Evolutionary conservation across 2,329 filamentous ascomycete species (phyloP).

Genomic region (Eurotiales sp.): DNA sequence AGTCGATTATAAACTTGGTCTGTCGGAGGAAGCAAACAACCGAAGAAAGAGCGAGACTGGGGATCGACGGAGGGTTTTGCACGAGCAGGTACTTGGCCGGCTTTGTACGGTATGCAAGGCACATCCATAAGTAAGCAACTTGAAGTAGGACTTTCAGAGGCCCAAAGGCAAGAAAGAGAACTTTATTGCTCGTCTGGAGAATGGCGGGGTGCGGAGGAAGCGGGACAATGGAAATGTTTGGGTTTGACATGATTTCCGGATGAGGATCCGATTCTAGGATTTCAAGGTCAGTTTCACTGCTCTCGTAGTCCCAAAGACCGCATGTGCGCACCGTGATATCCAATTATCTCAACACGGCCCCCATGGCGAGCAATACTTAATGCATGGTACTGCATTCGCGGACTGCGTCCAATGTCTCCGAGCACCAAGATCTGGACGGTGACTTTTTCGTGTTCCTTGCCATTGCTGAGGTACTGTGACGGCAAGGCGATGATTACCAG

Average conservation of each 20-base stretch:
- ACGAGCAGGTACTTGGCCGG: constrained; percentile 82
- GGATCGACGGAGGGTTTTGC: constrained; percentile 93
- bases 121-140: constrained; percentile 64
- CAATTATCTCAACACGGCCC: constrained; percentile 76
- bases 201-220: constrained; percentile 64
- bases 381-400: constrained; percentile 98
- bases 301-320: too few relatives aligned
- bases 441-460: constrained; percentile 32
- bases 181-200: constrained; percentile 63
- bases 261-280: constrained; percentile 74
- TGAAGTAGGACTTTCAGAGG: constrained; percentile 87
- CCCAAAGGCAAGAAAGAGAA: constrained; percentile 73
- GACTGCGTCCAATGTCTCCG: constrained; percentile 91
- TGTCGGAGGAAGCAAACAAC: constrained; percentile 71
- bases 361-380: constrained; percentile 83
- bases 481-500: constrained; percentile 52
- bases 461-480: constrained; percentile 41
- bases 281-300: too few relatives aligned
- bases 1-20: constrained; percentile 84
- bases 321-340: constrained; percentile 74
- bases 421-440: constrained; percentile 82
- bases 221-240: constrained; percentile 67
- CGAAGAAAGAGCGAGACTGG: constrained; percentile 74
- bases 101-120: constrained; percentile 69
- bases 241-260: constrained; percentile 67